A percentile compares a stretch with the other conserved stretches of the same genome.
These are phyloP conservation scores for Populus davidiana DNA, from an alignment of 345 rosid species.

Conservation along the genomic window DNA sequence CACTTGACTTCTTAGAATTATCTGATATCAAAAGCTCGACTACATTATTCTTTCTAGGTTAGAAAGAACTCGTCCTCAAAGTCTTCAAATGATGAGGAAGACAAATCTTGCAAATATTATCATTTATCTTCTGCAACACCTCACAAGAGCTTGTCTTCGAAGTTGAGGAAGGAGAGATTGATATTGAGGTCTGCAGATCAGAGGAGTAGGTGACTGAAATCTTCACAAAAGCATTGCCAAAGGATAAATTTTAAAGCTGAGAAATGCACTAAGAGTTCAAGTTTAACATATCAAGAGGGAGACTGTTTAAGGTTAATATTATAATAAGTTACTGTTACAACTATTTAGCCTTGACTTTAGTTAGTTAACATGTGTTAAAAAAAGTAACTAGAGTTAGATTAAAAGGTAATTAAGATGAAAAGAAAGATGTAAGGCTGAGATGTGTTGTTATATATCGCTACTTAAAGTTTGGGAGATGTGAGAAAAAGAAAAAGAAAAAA, in stretches of 20 bases:
- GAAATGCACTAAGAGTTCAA: background rate
- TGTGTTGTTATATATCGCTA: background rate
- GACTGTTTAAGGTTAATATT: background rate
- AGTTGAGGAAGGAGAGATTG: background rate
- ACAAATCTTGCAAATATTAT: no score
- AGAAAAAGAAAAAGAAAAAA: background rate
- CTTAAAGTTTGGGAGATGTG: background rate
- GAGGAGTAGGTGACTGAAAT: background rate
- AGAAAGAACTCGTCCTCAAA: no score
- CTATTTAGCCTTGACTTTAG: no score
- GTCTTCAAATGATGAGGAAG: no score
- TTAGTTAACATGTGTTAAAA: background rate
- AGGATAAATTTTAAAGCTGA: no score
- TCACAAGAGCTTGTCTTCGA: no score
- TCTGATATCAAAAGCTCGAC: fast-evolving
- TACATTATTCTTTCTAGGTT: fast-evolving
- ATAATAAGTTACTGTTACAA: background rate
- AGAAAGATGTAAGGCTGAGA: background rate
- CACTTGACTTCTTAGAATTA: fast-evolving
- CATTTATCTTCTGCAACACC: no score
- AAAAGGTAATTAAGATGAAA: background rate
- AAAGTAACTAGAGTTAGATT: background rate
- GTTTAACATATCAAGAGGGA: background rate
- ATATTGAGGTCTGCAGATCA: no score
- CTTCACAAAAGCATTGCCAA: background rate